Conservation (phyloP, 2,329 filamentous ascomycete species). For the Phialophora tarda region DNA sequence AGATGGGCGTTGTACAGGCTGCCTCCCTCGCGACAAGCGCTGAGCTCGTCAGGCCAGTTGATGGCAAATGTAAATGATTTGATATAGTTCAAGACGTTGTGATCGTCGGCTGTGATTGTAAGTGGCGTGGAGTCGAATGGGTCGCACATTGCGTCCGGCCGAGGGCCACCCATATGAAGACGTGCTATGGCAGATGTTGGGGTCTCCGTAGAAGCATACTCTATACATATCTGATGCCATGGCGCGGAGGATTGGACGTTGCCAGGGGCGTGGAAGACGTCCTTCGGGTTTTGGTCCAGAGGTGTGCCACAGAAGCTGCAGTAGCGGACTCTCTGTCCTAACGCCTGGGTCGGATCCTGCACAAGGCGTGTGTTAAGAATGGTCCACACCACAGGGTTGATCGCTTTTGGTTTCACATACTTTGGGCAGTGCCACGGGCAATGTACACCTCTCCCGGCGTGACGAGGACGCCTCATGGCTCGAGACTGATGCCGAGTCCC, state of each 20-base stretch:
- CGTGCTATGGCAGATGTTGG: not conserved
- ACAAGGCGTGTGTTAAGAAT: not conserved
- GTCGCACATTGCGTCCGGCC: not conserved
- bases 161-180: not conserved
- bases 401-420: not conserved
- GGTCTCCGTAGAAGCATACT: not conserved
- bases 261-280: not conserved
- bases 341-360: not conserved
- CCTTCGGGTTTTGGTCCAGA: not conserved
- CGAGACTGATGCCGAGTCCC: not conserved
- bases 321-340: not conserved
- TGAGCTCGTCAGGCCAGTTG: conserved; percentile 20
- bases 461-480: not conserved
- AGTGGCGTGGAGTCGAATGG: conserved; percentile 13
- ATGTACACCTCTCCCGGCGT: not conserved
- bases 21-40: conserved; percentile 4
- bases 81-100: conserved; percentile 12
- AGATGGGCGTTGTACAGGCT: conserved; percentile 6
- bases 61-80: conserved; percentile 11
- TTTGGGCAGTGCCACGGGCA: not conserved
- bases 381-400: not conserved
- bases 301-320: conserved; percentile 3
- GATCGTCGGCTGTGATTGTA: conserved; percentile 5
- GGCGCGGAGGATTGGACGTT: not conserved
- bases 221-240: conserved; percentile 2